Evolutionary conservation across 2,329 filamentous ascomycete species (phyloP).

Genomic region (Xylariaceae sp.): DNA sequence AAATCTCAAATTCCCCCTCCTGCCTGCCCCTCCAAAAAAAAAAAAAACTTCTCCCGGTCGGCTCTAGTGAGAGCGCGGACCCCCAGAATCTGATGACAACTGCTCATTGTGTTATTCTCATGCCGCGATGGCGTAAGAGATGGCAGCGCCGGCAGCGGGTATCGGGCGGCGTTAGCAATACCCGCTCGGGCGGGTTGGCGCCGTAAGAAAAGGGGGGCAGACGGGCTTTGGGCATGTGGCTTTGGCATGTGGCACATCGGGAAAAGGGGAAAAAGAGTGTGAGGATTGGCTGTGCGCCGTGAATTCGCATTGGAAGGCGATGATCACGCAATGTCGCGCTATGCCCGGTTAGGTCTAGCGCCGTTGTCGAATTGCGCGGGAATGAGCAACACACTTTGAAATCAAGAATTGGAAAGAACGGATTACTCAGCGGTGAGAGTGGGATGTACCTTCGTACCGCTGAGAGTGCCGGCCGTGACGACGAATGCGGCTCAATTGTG

Average conservation of each 20-base stretch:
- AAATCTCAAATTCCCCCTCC: background rate
- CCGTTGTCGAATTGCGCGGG: background rate
- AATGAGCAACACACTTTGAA: background rate
- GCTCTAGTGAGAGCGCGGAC: conserved; percentile 20
- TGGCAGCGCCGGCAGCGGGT: conserved; percentile 20
- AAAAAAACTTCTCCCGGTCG: conserved; percentile 17
- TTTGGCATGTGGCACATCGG: background rate
- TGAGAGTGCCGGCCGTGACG: background rate
- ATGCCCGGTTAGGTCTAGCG: conserved; percentile 8
- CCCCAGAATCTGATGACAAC: conserved; percentile 20
- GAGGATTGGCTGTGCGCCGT: background rate
- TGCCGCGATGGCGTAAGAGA: conserved; percentile 19
- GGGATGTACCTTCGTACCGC: background rate
- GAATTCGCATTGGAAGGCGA: conserved; percentile 13
- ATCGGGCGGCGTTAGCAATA: conserved; percentile 14
- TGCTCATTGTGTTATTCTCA: conserved; percentile 21
- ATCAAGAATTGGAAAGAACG: background rate
- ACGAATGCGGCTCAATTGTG: background rate
- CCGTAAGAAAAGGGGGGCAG: conserved; percentile 6
- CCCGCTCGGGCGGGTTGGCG: conserved; percentile 19
- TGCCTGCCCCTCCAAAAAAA: background rate
- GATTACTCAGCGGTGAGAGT: background rate
- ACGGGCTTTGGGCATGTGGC: conserved; percentile 2
- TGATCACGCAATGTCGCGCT: conserved; percentile 21
- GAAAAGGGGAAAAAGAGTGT: background rate